These are phyloP conservation scores for Monilinia laxa DNA, from an alignment of 2,329 filamentous ascomycete genomes.

Conservation along the genomic window DNA sequence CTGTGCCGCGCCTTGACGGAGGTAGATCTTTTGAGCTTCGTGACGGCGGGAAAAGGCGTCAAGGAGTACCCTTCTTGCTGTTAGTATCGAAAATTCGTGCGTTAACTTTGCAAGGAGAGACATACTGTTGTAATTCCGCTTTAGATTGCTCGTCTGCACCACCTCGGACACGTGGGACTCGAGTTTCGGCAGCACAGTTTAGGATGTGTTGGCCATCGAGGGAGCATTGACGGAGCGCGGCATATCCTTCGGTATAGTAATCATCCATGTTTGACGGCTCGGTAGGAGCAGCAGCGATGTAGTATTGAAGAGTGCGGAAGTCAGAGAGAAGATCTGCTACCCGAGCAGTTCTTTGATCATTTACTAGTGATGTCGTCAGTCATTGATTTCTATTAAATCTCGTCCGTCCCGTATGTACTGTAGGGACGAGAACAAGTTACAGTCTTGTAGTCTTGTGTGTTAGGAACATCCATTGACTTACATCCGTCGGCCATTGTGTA, in stretches of 20 bases:
- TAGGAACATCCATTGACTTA: constrained; percentile 32
- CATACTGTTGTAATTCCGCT: constrained; percentile 62
- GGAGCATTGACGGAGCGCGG: constrained; percentile 59
- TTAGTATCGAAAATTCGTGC: constrained; percentile 1
- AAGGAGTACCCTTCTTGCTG: constrained; percentile 50
- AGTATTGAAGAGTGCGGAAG: constrained; percentile 61
- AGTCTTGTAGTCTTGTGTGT: constrained; percentile 2
- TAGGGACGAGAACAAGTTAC: constrained; percentile 20
- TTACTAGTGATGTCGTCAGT: constrained; percentile 47
- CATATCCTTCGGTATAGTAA: constrained; percentile 64
- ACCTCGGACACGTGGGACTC: constrained; percentile 53
- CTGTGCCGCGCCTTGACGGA: constrained; percentile 59
- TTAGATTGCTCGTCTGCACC: constrained; percentile 60
- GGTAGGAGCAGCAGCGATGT: constrained; percentile 57
- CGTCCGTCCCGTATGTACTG: constrained; percentile 11
- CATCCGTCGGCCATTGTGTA: constrained; percentile 40
- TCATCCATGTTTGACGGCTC: constrained; percentile 57
- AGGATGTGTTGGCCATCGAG: constrained; percentile 64
- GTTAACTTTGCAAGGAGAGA: constrained; percentile 26
- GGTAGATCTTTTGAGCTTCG: constrained; percentile 63
- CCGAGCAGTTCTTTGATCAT: constrained; percentile 57
- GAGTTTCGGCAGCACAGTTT: constrained; percentile 62
- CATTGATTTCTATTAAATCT: background rate
- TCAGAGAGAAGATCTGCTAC: constrained; percentile 63
- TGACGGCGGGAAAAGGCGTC: constrained; percentile 62